phyloP scores from a whole-genome alignment of 768 basidiomycete genomes.

The Hericium rajendrae region DNA sequence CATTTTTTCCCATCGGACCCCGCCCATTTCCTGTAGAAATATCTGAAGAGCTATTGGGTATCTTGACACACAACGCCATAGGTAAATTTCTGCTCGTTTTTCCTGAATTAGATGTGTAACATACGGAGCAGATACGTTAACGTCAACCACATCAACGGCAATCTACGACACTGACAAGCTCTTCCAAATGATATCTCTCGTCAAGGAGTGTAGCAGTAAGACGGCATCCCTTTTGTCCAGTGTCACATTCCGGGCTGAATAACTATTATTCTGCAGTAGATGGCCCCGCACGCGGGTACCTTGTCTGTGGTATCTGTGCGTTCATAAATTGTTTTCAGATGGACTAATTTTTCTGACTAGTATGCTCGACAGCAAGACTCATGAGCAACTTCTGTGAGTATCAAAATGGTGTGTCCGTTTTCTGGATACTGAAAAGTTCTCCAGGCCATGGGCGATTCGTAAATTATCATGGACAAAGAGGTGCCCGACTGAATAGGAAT shows the following conservation, averaged over 20 bases:
- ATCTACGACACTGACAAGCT: too few relatives aligned
- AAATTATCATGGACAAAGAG: constrained; percentile 9
- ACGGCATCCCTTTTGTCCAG: too few relatives aligned
- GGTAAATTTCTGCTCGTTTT: too few relatives aligned
- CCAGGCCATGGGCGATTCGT: constrained; percentile 10
- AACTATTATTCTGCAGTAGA: neutral
- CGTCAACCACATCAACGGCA: too few relatives aligned
- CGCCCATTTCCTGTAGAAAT: neutral
- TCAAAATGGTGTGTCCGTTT: neutral
- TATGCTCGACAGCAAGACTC: constrained; percentile 2
- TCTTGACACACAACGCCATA: too few relatives aligned
- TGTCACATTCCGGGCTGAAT: too few relatives aligned
- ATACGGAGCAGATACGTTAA: too few relatives aligned
- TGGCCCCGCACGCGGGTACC: neutral
- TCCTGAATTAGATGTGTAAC: too few relatives aligned
- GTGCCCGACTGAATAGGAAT: constrained; percentile 4
- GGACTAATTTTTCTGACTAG: neutral
- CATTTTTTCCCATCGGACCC: neutral
- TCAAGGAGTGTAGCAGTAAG: constrained; percentile 3
- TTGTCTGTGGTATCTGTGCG: constrained; percentile 5
- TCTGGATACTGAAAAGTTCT: neutral
- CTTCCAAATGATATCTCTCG: constrained; percentile 4
- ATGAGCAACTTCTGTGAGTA: constrained; percentile 9
- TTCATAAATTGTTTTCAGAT: neutral
- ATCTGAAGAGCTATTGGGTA: too few relatives aligned